Evolutionary conservation across 2,329 filamentous ascomycete species (phyloP).

Genomic region (Alternaria tenuissima): DNA sequence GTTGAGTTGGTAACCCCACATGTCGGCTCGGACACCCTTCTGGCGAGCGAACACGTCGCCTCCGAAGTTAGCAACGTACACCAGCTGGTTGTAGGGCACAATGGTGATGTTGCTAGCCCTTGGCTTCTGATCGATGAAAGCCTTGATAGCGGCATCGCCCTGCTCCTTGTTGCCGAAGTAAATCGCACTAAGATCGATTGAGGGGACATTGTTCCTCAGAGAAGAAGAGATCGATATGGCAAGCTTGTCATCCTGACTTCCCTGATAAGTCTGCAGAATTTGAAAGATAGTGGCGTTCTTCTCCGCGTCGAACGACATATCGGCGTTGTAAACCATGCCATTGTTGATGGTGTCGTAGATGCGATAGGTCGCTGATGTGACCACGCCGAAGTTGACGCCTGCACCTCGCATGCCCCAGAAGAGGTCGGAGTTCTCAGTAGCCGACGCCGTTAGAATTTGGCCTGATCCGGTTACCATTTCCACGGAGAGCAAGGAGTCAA

Average conservation of each 20-base stretch:
- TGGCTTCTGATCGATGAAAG: conserved; percentile 2
- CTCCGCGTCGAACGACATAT: neutral
- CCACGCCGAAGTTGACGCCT: conserved; percentile 48
- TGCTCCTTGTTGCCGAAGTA: conserved; percentile 7
- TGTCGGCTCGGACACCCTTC: conserved; percentile 2
- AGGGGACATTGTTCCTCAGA: neutral
- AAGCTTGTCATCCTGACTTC: neutral
- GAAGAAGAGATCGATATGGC: conserved; percentile 1
- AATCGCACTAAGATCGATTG: conserved; percentile 4
- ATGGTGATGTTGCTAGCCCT: neutral
- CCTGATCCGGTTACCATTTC: conserved; percentile 40
- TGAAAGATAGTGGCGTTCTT: conserved; percentile 6
- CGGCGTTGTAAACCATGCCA: conserved; percentile 17
- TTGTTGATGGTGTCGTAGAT: conserved; percentile 30
- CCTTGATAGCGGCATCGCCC: conserved; percentile 1
- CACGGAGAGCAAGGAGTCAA: conserved; percentile 20
- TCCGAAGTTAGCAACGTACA: conserved; percentile 5
- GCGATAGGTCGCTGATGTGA: conserved; percentile 20
- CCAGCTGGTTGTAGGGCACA: conserved; percentile 6
- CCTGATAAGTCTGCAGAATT: conserved; percentile 2
- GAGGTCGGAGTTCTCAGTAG: conserved; percentile 41
- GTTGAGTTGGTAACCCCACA: conserved; percentile 9
- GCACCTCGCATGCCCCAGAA: conserved; percentile 50
- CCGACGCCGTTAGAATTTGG: conserved; percentile 38
- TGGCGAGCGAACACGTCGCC: conserved; percentile 1